Evolutionary conservation across 2,329 filamentous ascomycete genomes (phyloP).

Genomic region (Hansfordia pulvinata): DNA sequence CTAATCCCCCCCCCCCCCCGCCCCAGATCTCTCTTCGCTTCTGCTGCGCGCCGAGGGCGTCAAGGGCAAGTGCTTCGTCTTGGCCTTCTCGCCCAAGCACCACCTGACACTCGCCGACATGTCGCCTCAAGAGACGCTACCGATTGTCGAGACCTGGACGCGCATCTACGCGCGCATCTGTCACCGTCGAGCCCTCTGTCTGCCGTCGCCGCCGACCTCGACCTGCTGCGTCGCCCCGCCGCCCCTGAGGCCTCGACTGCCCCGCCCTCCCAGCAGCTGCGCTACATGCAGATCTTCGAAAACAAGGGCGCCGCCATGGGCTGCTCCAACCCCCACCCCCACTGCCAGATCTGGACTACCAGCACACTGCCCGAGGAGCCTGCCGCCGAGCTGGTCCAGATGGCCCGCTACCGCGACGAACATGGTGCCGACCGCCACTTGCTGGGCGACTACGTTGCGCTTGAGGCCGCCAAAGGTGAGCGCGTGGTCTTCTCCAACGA

Average conservation of each 20-base stretch:
- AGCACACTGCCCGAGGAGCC: conserved; percentile 86
- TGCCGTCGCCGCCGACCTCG: conserved; percentile 21
- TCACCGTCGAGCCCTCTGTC: conserved; percentile 55
- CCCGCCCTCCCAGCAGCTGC: conserved; percentile 60
- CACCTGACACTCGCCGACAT: conserved; percentile 90
- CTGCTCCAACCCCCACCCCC: conserved; percentile 95
- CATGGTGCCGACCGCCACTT: conserved; percentile 64
- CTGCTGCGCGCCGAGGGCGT: conserved; percentile 76
- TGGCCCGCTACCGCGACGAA: conserved; percentile 64
- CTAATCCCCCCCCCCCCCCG: conserved; percentile 1
- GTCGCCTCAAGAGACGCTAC: conserved; percentile 59
- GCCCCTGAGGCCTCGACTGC: conserved; percentile 22
- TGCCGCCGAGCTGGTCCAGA: conserved; percentile 60
- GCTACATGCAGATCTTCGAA: conserved; percentile 99
- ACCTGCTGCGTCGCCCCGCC: conserved; percentile 22
- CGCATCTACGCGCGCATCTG: conserved; percentile 77
- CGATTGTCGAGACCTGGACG: conserved; percentile 83
- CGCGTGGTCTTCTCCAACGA: conserved; percentile 81
- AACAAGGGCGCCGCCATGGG: conserved; percentile 98
- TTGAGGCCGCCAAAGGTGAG: conserved; percentile 73
- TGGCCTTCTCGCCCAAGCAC: conserved; percentile 86
- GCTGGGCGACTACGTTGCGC: conserved; percentile 71
- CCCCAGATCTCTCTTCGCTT: conserved; percentile 54
- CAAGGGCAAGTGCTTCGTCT: conserved; percentile 91
- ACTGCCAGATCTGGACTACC: conserved; percentile 94